Evolutionary conservation across 805 yeast species (phyloP).

Genomic region (Nakazawaea wickerhamii): DNA sequence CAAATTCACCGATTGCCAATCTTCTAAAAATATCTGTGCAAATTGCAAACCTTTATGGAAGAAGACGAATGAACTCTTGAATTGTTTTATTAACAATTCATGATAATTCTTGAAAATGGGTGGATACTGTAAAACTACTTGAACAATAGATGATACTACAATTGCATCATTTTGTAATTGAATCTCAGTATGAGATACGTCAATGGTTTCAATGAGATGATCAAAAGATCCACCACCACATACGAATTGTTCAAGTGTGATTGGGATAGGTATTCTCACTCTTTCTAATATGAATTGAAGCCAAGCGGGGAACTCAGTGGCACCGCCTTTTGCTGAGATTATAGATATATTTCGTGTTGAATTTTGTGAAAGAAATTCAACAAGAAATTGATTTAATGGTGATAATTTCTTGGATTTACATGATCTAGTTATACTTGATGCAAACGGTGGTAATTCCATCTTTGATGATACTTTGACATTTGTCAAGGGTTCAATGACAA

Average conservation of each 20-base stretch:
- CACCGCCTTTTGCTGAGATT: background rate
- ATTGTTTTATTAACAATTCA: background rate
- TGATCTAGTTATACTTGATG: background rate
- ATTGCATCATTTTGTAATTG: background rate
- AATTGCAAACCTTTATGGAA: background rate
- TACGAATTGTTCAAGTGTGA: background rate
- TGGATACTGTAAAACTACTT: background rate
- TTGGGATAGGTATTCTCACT: slow-evolving; percentile 6
- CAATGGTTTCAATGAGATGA: background rate
- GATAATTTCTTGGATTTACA: background rate
- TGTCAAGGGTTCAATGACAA: slow-evolving; percentile 6
- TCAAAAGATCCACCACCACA: background rate
- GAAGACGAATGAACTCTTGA: background rate
- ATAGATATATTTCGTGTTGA: background rate
- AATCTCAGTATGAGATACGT: background rate
- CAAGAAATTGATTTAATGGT: slow-evolving; percentile 9
- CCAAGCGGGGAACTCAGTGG: slow-evolving; percentile 4
- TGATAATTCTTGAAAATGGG: background rate
- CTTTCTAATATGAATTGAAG: slow-evolving; percentile 10
- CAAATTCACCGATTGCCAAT: slow-evolving; percentile 20
- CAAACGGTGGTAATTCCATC: slow-evolving; percentile 2
- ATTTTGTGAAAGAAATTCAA: background rate
- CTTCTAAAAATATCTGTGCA: slow-evolving; percentile 14
- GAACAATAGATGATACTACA: background rate
- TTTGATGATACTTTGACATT: background rate